These are phyloP conservation scores for Achaetomiella virescens DNA, from an alignment of 495 filamentous ascomycete genomes.

Conservation along the genomic window DNA sequence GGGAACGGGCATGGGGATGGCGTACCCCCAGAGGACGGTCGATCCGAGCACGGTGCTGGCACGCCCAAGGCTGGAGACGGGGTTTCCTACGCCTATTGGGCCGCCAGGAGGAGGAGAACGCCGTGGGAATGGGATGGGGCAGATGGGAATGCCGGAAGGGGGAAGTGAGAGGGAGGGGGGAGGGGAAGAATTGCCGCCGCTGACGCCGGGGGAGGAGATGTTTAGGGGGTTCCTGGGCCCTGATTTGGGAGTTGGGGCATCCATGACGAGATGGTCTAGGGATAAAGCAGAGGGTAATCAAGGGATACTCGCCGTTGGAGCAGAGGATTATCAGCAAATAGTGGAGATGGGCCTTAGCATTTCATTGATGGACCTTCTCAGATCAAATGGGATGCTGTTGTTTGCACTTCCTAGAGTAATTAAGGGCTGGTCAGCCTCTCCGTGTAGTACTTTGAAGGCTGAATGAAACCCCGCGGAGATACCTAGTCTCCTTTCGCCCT, in stretches of 20 bases:
- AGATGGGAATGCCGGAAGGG: background rate
- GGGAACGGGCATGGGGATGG: background rate
- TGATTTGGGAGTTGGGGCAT: constrained; percentile 7
- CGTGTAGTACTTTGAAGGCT: too few relatives aligned
- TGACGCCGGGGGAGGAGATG: constrained; percentile 15
- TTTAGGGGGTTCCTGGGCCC: constrained; percentile 8
- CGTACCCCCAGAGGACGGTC: background rate
- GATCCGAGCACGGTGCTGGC: background rate
- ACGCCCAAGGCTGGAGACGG: constrained; percentile 8
- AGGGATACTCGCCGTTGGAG: too few relatives aligned
- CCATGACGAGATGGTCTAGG: background rate
- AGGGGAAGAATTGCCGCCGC: background rate
- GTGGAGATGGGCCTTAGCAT: too few relatives aligned
- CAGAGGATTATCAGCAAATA: too few relatives aligned
- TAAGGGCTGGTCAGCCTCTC: too few relatives aligned
- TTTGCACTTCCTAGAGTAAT: too few relatives aligned
- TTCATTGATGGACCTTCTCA: too few relatives aligned
- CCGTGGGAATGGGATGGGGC: constrained; percentile 3
- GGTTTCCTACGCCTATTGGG: background rate
- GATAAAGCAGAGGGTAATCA: too few relatives aligned
- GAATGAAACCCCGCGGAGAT: too few relatives aligned
- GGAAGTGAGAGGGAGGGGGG: background rate
- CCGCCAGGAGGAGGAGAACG: background rate
- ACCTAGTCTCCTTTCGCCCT: too few relatives aligned
- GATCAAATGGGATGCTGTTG: too few relatives aligned